Percentiles rank a stretch among this genome's conserved stretches.
Conservation (phyloP, 257 asterid genomes). For the Penstemon barbatus region DNA sequence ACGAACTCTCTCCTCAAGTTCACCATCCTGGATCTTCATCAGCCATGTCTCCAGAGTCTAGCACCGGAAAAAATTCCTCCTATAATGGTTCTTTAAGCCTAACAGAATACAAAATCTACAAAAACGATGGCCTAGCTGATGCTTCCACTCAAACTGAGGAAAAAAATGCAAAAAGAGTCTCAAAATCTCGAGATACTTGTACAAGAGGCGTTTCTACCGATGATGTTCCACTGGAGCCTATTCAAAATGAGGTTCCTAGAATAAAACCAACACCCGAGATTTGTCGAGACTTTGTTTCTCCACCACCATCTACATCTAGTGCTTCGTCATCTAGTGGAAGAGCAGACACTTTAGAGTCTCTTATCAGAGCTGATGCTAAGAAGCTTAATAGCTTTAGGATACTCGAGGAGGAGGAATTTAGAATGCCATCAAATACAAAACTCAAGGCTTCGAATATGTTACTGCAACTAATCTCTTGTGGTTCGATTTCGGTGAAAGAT, state of each 20-base stretch:
- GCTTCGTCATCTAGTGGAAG: constrained; percentile 75
- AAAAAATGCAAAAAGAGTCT: constrained; percentile 33
- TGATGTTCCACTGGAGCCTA: constrained; percentile 50
- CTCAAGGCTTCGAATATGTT: constrained; percentile 84
- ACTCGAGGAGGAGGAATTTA: constrained; percentile 66
- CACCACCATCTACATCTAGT: constrained; percentile 74
- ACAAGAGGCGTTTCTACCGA: constrained; percentile 77
- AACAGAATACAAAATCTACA: constrained; percentile 78
- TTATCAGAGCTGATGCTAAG: constrained; percentile 76
- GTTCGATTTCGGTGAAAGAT: constrained; percentile 87
- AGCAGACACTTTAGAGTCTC: constrained; percentile 84
- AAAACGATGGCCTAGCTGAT: constrained; percentile 70
- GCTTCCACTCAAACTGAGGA: constrained; percentile 97
- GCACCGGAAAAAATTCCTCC: constrained; percentile 57
- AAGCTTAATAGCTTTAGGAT: constrained; percentile 80
- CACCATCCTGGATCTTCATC: constrained; percentile 55
- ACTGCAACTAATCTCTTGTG: constrained; percentile 90
- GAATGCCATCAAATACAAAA: constrained; percentile 50
- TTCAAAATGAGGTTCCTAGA: constrained; percentile 32
- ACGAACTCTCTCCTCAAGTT: constrained; percentile 63
- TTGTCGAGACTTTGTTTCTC: constrained; percentile 54
- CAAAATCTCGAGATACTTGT: constrained; percentile 49
- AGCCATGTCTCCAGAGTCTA: constrained; percentile 63
- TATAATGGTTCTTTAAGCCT: constrained; percentile 74
- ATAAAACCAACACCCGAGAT: constrained; percentile 53